These are phyloP conservation scores for Saccharomycopsis olivae DNA, from an alignment of 805 yeast genomes.

Conservation along the genomic window DNA sequence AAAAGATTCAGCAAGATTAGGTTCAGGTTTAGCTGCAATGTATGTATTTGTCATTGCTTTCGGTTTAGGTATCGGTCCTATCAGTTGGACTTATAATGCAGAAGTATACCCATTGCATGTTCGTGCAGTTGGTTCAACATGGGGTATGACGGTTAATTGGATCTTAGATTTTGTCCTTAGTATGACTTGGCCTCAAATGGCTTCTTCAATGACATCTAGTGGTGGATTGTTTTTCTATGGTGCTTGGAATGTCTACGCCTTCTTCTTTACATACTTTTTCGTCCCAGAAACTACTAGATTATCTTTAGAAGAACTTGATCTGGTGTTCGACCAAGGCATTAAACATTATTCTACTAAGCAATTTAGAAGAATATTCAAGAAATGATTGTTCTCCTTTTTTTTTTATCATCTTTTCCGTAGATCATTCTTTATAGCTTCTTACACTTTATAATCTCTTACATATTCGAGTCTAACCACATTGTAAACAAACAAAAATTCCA, in stretches of 20 bases:
- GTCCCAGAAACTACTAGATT: too few species aligned
- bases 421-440: too few species aligned
- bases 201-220: conserved; percentile 32
- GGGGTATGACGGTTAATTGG: conserved; percentile 38
- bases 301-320: too few species aligned
- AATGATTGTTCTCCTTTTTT: too few species aligned
- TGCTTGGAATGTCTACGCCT: conserved; percentile 49
- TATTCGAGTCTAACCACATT: too few species aligned
- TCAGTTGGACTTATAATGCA: conserved; percentile 41
- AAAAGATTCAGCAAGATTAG: conserved; percentile 30
- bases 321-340: too few species aligned
- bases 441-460: too few species aligned
- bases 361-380: too few species aligned
- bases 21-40: conserved; percentile 34
- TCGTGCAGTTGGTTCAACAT: conserved; percentile 40
- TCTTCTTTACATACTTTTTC: conserved; percentile 50
- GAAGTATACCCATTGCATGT: conserved; percentile 41
- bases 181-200: conserved; percentile 42
- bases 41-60: conserved; percentile 35
- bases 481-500: too few species aligned
- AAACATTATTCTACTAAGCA: too few species aligned
- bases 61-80: conserved; percentile 44
- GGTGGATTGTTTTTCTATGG: conserved; percentile 45
- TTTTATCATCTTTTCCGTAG: too few species aligned
- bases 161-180: conserved; percentile 35